phyloP scores from a whole-genome alignment of 1,139 yeast species.

The Geotrichum aggregatum region DNA sequence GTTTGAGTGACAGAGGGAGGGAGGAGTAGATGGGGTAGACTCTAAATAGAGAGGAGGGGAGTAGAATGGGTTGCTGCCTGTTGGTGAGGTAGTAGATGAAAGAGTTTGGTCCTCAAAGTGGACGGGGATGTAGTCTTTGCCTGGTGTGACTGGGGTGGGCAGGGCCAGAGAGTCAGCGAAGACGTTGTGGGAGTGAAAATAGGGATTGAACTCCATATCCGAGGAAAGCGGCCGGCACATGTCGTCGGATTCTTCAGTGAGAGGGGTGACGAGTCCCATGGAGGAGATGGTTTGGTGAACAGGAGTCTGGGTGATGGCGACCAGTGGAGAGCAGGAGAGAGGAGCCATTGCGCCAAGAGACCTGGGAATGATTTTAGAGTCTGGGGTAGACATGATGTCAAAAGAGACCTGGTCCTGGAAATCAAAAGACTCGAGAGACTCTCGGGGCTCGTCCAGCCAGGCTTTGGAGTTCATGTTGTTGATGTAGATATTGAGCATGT shows the following conservation, averaged over 20 bases:
- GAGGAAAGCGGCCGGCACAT: conserved; percentile 1
- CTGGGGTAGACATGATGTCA: conserved; percentile 17
- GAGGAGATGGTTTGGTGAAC: conserved; percentile 11
- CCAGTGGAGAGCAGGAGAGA: conserved; percentile 14
- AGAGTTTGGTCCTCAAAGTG: not conserved
- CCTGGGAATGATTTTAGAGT: conserved; percentile 19
- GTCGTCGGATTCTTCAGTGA: conserved; percentile 8
- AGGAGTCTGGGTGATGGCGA: conserved; percentile 21
- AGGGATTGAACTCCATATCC: conserved; percentile 13
- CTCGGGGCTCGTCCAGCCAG: not conserved
- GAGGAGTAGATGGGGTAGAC: conserved; percentile 20
- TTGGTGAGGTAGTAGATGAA: conserved; percentile 14
- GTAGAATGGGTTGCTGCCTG: conserved; percentile 38
- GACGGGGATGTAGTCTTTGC: not conserved
- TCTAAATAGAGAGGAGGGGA: conserved; percentile 32
- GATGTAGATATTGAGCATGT: conserved; percentile 20
- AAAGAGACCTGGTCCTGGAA: conserved; percentile 15
- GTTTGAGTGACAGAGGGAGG: conserved; percentile 19
- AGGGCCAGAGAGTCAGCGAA: conserved; percentile 13
- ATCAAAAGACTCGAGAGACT: not conserved
- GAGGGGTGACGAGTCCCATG: conserved; percentile 17
- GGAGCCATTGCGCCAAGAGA: conserved; percentile 14
- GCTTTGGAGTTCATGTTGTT: conserved; percentile 3
- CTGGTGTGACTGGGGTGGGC: not conserved
- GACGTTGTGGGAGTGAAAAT: conserved; percentile 12